Evolutionary conservation across 164 flowering plant genomes (phyloP).

Genomic region (grape (Vitis vinifera)): ASM3070453v1 NC_081811.1:28539001-28539500

Average conservation of each 20-base stretch:
- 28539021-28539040: too few species aligned
- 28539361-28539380: constrained; percentile 91
- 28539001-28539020: too few species aligned
- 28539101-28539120: too few species aligned
- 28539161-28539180: not conserved
- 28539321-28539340: constrained; percentile 99
- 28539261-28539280: constrained; percentile 80
- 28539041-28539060: too few species aligned
- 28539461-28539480: not conserved
- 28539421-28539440: not conserved
- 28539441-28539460: not conserved
- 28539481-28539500: too few species aligned
- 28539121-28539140: too few species aligned
- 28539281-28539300: constrained; percentile 91
- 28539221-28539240: too few species aligned
- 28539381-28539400: not conserved
- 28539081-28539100: too few species aligned
- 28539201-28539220: not conserved
- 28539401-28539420: not conserved
- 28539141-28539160: too few species aligned
- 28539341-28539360: constrained; percentile 98
- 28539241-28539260: constrained; percentile 49
- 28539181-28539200: not conserved
- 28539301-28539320: constrained; percentile 92
- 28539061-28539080: too few species aligned